Evolutionary conservation across 2,329 filamentous ascomycete species (phyloP).

Genomic region (Botrytis pseudocinerea): DNA sequence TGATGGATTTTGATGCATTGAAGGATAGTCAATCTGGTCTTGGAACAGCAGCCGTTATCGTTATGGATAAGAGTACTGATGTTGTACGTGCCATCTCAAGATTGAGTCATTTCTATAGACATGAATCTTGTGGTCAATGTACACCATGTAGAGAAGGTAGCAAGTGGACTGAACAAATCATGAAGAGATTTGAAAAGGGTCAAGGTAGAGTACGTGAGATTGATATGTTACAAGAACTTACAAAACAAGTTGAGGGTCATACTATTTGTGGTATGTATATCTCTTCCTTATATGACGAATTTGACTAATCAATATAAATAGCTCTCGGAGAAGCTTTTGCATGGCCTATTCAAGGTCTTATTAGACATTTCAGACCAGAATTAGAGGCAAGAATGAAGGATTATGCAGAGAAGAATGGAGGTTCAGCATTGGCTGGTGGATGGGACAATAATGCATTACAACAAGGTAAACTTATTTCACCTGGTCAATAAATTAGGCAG

Average conservation of each 20-base stretch:
- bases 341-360: conserved; percentile 97
- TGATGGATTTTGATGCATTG: conserved; percentile 98
- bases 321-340: conserved; percentile 96
- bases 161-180: conserved; percentile 99
- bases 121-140: conserved; percentile 98
- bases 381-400: conserved; percentile 87
- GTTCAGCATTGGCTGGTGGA: conserved; percentile 78
- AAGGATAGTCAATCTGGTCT: conserved; percentile 98
- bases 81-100: conserved; percentile 92
- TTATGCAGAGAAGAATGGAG: conserved; percentile 71
- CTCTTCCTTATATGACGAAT: background rate
- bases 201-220: conserved; percentile 89
- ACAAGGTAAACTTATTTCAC: conserved; percentile 82
- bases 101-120: conserved; percentile 94
- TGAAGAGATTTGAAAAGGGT: conserved; percentile 92
- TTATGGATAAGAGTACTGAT: conserved; percentile 98
- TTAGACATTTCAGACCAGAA: conserved; percentile 96
- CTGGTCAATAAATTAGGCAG: conserved; percentile 72
- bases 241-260: conserved; percentile 98
- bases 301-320: conserved; percentile 41
- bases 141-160: conserved; percentile 98
- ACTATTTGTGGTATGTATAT: conserved; percentile 82
- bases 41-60: conserved; percentile 94
- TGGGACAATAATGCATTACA: conserved; percentile 75
- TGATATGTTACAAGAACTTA: conserved; percentile 98